A percentile compares a stretch with the other conserved stretches of the same genome.
Evolutionary conservation across 2,329 filamentous ascomycete species (phyloP).

Genomic region (Fusarium tjaetaba): DNA sequence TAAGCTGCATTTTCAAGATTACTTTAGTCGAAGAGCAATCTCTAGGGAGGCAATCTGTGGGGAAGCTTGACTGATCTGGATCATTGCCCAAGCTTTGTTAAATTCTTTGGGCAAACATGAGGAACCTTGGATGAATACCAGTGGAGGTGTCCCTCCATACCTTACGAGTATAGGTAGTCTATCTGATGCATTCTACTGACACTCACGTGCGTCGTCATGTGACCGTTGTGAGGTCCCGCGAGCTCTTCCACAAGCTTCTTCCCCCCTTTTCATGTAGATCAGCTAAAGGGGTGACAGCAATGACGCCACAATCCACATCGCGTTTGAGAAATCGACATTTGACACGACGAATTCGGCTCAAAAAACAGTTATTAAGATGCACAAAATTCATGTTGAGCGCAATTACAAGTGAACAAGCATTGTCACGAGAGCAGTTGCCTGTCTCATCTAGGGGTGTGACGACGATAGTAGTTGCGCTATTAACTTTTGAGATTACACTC

Average conservation of each 20-base stretch:
- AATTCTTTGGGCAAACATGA: background rate
- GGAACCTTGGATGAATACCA: background rate
- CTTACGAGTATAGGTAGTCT: background rate
- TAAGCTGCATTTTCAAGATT: background rate
- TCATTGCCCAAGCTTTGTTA: background rate
- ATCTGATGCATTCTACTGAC: background rate
- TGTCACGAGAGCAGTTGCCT: constrained; percentile 37
- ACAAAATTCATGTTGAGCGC: constrained; percentile 4
- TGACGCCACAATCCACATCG: constrained; percentile 26
- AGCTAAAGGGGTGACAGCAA: constrained; percentile 13
- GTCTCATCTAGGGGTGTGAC: constrained; percentile 21
- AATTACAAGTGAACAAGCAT: constrained; percentile 15
- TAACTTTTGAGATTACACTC: constrained; percentile 28
- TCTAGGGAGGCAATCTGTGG: background rate
- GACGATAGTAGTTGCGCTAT: constrained; percentile 19
- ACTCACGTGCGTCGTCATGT: constrained; percentile 15
- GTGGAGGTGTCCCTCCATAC: background rate
- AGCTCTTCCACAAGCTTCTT: constrained; percentile 1
- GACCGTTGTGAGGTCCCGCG: background rate
- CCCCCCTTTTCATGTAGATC: constrained; percentile 17
- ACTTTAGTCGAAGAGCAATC: background rate
- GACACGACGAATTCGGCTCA: background rate
- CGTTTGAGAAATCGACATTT: background rate
- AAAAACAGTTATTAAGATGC: constrained; percentile 11
- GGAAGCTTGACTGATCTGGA: background rate